Base-by-base conservation (phyloP, 495 filamentous ascomycete genomes). In the Hypoxylon trugodes region DNA sequence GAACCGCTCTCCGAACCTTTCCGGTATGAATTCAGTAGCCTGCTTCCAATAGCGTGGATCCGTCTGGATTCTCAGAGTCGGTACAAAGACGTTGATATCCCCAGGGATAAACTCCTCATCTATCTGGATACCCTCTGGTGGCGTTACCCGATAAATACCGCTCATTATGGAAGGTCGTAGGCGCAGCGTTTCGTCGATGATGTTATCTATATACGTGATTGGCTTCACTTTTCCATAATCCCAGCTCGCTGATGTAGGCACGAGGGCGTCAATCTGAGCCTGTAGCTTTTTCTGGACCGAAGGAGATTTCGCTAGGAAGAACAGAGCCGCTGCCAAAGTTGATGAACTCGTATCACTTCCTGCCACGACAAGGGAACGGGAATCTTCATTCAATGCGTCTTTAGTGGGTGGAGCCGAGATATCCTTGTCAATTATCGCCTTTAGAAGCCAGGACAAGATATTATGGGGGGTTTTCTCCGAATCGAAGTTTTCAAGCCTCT, bases 111-210 rank as follows among this genome's bases (percentile, higher is more conserved):
- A 76, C 2, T 66, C 73, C 15, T 79, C 76, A 19, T 75, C 82
- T n/a, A 86, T 55, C n/a, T 69, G 55, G 3, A 84, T 36, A 6
- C 82, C 82, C 63, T 79, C 72, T 1, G 76, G 60, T 2, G 79
- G 81, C 5, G 80, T 81, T 1, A 73, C 42, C 5, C 83, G 74
- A 5, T 55, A 55, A 1, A 72, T 41, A 1, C 71, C 72, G 0
- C 61, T 72, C 0, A 73, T 66, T 0, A 79, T 66, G 0, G 81
- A 65, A 2, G 82, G 79, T 35, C 77, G 73, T 7, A 87, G 63
- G 8, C 85, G 74, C 4, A 87, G 74, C 1, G 78, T 72, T 61
- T 88, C 85, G 24, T 83, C 77, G 54, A 86, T 84, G 12, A 82
- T 66, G 3, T 78, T 81, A 40, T 81, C 74, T 1, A 86, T 66